A percentile compares a stretch with the other conserved stretches of the same genome.
Conservation (phyloP, 2,329 filamentous ascomycete genomes). For the Clarireedia paspali region DNA sequence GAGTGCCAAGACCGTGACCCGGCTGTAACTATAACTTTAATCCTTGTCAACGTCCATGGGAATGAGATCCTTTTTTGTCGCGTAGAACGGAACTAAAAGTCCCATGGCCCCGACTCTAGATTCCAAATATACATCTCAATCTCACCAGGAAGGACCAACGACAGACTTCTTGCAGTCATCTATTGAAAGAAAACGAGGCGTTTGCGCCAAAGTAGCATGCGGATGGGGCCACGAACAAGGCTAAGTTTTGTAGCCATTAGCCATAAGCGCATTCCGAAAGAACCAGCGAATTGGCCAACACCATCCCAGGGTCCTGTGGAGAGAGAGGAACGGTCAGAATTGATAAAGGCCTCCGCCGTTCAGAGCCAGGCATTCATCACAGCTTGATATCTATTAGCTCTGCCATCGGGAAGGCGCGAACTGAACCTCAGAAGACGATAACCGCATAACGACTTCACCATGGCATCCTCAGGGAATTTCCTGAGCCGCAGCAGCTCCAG, state of each 20-base stretch:
- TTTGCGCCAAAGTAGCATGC: conserved; percentile 1
- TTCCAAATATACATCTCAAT: not conserved
- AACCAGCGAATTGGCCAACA: conserved; percentile 1
- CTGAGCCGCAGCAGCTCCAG: conserved; percentile 55
- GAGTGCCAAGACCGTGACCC: not conserved
- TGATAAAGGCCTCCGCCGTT: not conserved
- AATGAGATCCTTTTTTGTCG: not conserved
- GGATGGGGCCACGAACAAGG: conserved; percentile 10
- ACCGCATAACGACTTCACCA: conserved; percentile 6
- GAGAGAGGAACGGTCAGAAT: not conserved
- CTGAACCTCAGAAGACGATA: not conserved
- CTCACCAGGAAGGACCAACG: not conserved
- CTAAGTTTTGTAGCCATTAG: conserved; percentile 8
- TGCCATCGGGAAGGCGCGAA: not conserved
- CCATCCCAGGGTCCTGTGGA: not conserved
- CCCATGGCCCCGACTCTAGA: not conserved
- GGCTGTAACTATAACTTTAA: not conserved
- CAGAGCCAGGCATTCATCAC: not conserved
- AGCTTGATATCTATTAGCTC: not conserved
- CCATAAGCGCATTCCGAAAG: conserved; percentile 4
- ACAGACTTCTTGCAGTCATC: not conserved
- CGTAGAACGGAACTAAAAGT: conserved; percentile 2
- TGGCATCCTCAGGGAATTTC: conserved; percentile 43
- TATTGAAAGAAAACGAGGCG: not conserved
- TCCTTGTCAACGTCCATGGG: not conserved